phyloP scores from a whole-genome alignment of 495 filamentous ascomycete genomes.

The Penicillium canariense region DNA sequence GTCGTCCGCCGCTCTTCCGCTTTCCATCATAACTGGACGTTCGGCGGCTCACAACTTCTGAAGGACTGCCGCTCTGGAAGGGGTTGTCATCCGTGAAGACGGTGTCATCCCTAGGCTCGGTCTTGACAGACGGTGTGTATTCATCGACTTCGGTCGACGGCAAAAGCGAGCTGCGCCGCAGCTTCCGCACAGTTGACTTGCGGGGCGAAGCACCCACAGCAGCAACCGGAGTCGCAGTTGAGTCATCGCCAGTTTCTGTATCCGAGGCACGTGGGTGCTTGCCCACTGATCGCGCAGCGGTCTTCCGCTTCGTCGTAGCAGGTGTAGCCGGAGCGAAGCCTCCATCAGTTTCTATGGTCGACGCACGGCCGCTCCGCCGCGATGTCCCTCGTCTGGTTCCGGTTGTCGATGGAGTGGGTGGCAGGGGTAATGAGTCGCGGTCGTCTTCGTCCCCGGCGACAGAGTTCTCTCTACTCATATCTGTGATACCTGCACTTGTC shows the following conservation, averaged over 20 bases:
- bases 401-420: constrained; percentile 45
- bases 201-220: constrained; percentile 32
- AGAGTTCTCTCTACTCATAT: constrained; percentile 60
- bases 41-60: constrained; percentile 34
- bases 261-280: constrained; percentile 57
- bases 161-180: constrained; percentile 56
- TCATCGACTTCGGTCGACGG: constrained; percentile 43
- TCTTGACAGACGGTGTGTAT: constrained; percentile 37
- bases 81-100: constrained; percentile 88
- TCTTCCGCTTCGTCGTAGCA: constrained; percentile 30
- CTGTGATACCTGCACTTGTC: constrained; percentile 79
- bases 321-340: constrained; percentile 30
- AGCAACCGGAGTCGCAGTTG: constrained; percentile 31
- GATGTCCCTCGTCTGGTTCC: constrained; percentile 41
- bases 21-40: constrained; percentile 44
- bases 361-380: constrained; percentile 37
- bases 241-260: constrained; percentile 45
- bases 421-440: constrained; percentile 45
- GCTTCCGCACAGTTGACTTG: constrained; percentile 47
- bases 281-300: constrained; percentile 37
- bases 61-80: constrained; percentile 82
- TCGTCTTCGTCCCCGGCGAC: constrained; percentile 46
- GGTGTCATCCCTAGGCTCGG: constrained; percentile 43
- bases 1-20: constrained; percentile 46
- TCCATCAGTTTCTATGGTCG: constrained; percentile 40